These are phyloP conservation scores for Vitis amurensis DNA, from an alignment of 164 flowering plant genomes.

Conservation along the genomic window DNA sequence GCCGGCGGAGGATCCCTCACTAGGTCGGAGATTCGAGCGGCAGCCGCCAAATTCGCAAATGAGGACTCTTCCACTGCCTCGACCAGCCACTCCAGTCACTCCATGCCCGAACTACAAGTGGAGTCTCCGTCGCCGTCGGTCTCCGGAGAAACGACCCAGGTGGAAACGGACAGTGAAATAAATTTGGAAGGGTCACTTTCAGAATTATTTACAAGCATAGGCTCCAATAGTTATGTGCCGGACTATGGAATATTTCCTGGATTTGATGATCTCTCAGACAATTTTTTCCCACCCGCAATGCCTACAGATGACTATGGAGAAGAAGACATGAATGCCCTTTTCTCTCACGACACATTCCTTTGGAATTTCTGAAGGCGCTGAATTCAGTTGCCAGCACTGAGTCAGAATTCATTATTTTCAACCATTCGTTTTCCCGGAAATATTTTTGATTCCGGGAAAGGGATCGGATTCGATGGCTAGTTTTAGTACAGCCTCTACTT, in stretches of 20 bases:
- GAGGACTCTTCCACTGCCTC: constrained; percentile 8
- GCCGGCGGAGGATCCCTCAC: constrained; percentile 39
- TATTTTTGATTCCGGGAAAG: too few species aligned
- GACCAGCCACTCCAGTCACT: neutral
- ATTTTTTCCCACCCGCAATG: constrained; percentile 15
- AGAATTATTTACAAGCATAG: constrained; percentile 18
- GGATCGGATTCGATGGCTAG: too few species aligned
- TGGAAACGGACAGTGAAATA: constrained; percentile 12
- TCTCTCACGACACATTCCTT: constrained; percentile 33
- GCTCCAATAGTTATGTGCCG: constrained; percentile 20
- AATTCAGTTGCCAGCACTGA: too few species aligned
- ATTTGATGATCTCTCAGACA: constrained; percentile 35
- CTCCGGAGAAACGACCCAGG: constrained; percentile 21
- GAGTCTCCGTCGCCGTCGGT: constrained; percentile 30
- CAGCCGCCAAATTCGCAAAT: constrained; percentile 64
- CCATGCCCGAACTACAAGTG: neutral
- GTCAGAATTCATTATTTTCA: too few species aligned
- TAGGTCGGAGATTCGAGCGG: constrained; percentile 54
- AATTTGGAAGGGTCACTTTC: constrained; percentile 24
- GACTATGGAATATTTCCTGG: constrained; percentile 42
- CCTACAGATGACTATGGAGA: constrained; percentile 19
- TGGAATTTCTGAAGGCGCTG: constrained; percentile 49
- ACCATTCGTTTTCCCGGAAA: too few species aligned
- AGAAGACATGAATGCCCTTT: constrained; percentile 26
- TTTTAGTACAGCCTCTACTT: too few species aligned